Conservation (phyloP, 179 eudicot species). For the Silene noctiflora region DNA sequence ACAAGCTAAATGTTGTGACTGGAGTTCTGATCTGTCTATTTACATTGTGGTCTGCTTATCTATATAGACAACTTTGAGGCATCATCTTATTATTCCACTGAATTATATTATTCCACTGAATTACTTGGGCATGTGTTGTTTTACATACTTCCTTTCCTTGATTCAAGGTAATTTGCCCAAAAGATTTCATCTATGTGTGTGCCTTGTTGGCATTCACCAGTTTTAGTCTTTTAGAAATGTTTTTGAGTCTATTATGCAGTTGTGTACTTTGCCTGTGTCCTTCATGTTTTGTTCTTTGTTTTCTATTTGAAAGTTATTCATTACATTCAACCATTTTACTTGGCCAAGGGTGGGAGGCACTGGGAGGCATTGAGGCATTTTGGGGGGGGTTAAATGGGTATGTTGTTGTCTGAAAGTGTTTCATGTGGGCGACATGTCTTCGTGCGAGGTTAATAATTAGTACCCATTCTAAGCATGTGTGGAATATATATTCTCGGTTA, state of each 20-base stretch:
- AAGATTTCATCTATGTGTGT: not conserved
- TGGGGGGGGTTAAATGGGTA: too few species aligned
- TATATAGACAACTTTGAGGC: not conserved
- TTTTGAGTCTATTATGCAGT: not conserved
- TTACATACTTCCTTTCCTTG: conserved; percentile 4
- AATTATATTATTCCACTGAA: not conserved
- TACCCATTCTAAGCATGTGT: not conserved
- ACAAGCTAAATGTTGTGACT: conserved; percentile 1
- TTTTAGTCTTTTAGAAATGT: not conserved
- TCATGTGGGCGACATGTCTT: not conserved
- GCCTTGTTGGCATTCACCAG: not conserved
- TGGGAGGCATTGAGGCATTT: too few species aligned
- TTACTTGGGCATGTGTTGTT: not conserved
- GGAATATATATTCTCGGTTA: not conserved
- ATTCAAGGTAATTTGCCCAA: not conserved
- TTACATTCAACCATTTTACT: too few species aligned
- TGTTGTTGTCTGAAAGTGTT: not conserved
- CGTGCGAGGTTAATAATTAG: not conserved
- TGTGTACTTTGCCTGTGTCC: not conserved
- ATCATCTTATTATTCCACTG: not conserved
- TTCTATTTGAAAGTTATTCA: not conserved
- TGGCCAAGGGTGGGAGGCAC: too few species aligned
- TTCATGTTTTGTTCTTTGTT: not conserved
- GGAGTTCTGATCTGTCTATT: conserved; percentile 6
- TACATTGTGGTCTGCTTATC: not conserved